Base-by-base conservation (phyloP, 768 basidiomycete species). In the Psilocybe cyanescens region DNA sequence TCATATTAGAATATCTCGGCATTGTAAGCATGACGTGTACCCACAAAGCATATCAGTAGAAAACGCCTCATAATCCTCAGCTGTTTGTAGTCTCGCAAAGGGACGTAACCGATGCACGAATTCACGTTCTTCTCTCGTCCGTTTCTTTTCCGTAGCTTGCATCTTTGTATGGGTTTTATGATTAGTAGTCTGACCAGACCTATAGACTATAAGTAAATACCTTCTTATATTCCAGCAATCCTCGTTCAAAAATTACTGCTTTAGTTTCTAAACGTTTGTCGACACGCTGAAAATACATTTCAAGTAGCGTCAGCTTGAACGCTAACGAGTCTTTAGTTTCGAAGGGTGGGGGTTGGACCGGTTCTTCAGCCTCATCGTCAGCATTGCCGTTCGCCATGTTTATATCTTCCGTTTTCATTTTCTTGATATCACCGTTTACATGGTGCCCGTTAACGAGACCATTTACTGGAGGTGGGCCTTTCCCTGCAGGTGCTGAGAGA, bases 201-300 rank as follows among this genome's bases (percentile, higher is more conserved):
- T 54, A 45, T 31, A 19, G 49, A 35, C 33, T 19, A 46, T 45
- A 19, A 35, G 48, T 33, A 63, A 82, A 54, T 61, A 95, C 96
- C 88, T 95, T 95, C 75, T 96, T 98, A 72, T 97, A 94, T 67
- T 97, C 94, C 50, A 97, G 79, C 55, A 99, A 76, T 1, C 94
- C 94, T 45, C 97, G 81, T 68, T 98, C 92, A 68, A 94, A 97
- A 73, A 99, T 92, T 64, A 99, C 74, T 2, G 87, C 87, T 75
- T 98, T 99, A 30, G 83, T 86, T 70, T 95, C 92, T 56, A 87
- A 76, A 45, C 97, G 84, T 75, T 91, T 94, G 62, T 93, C 91
- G 8, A 98, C 83, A 53, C 93, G 88, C 60, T 95, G 92, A 65
- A 85, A 86, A 77, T 98, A 99, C 79, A 94, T 93, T 73, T 97